Base-by-base conservation (phyloP, 352 stramenopile genomes). In the Phytophthora idaei region DNA sequence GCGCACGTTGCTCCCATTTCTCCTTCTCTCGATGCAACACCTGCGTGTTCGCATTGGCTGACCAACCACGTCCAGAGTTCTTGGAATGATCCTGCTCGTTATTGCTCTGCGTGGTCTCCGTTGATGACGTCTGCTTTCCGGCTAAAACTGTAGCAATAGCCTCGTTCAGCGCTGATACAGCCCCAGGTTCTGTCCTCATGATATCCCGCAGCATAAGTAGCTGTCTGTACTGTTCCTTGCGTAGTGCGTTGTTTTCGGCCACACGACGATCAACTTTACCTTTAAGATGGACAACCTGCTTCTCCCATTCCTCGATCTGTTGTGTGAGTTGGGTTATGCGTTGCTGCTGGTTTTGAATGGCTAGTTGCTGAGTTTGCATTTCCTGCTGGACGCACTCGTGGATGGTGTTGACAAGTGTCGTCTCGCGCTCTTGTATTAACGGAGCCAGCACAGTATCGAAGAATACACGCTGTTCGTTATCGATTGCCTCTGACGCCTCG, bases 151-250 rank as follows among this genome's bases (percentile, higher is more conserved):
- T 76, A 5, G 75, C 76, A 47, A 90, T 79, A 6, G 74, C 82
- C 28, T 90, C 82, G n/a, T 91, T 87, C 14, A 93, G 46, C 1
- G 65, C 73, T 21, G 68, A 69, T 47, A 91, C 55, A 34, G 78
- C 82, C 3, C 74, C 75, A 9, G 75, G 65, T 17, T 92, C 84
- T 39, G 67, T 77, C 36, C 67, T 69, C 56, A 92, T 79, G 37
- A 90, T 72, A 9, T 92, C 84, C 12, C 82, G 78, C 58, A 92
- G 72, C 80, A 90, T 81, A 9, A 90, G 72, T 21, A 92, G 59
- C 45, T 92, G 82, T 59, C 87, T 83, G 69, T 90, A 91, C 45
- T 82, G 87, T 56, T 89, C 74, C 57, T 91, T 91, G 45, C 85
- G 82, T 52, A 90, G 63, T 25, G 68, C 73, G 44, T 90, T 87